Base-by-base conservation (phyloP, 169 alveolate genomes). In the Theileria luwenshuni region DNA sequence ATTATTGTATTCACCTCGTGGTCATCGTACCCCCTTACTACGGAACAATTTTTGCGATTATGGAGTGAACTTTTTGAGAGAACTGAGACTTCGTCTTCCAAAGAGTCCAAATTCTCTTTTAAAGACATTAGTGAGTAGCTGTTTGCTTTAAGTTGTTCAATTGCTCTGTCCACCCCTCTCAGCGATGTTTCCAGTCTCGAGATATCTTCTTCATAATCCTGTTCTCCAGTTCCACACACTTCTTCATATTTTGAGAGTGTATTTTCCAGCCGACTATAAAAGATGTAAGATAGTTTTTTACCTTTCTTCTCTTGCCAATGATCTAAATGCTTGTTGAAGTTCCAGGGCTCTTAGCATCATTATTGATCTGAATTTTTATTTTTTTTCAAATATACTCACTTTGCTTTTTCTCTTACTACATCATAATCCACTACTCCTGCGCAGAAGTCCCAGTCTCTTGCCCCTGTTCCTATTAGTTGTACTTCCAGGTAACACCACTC, bases 401-500 rank as follows among this genome's bases (percentile, higher is more conserved):
- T 33, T 1, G 95, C 95, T 65, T 92, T 92, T 35, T 85, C 72
- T 32, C 95, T 74, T 32, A 92, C 86, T 69, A 86, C 68, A 63
- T 84, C 94, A 54, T 90, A 91, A 71, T 87, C 89, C 19, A 83
- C 83, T 19, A 87, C 88, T 17, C 95, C 95, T 74, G 85, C 90
- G 60, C 97, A 92, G 49, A 88, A 93, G 74, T 93, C 95, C 97
- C 97, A 94, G 83, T 94, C 96, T 35, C 95, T 77, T 33, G 77
- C 75, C n/a, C 97, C 97, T 27, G 90, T 92, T 30, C 97, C 95
- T 48, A 94, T 83, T 27, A 93, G 79, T 65, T 94, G 97, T 23
- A 94, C 97, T 74, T 94, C 97, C 33, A 94, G 95, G 80, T 94
- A 93, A 67, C 97, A 94, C 97, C 97, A 94, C 42, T 91, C 96